Base-by-base conservation (phyloP, 1,139 yeast genomes). In the Suhomyces wounanorum region DNA sequence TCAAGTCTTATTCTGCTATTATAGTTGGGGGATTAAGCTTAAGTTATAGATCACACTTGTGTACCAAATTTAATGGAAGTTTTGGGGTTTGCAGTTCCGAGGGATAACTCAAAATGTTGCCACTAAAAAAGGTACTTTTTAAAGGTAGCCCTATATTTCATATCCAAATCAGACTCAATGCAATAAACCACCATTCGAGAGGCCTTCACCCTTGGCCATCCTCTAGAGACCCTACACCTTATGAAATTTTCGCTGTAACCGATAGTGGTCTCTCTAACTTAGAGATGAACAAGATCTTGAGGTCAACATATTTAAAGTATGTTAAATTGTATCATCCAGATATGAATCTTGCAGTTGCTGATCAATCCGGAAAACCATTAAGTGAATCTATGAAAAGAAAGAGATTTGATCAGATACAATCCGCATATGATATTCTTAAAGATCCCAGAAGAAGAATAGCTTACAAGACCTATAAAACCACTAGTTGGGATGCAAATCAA, bases 281-380 rank as follows among this genome's bases (percentile, higher is more conserved):
- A 11, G 68, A 72, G n/a, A 71, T 82, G 56, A 72, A 78, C 49
- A 66, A 69, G 45, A 59, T 67, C 23, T 64, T 92, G 51, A 85
- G 86, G 62, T 57, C 67, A 35, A 73, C 73, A 40, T 92, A 89
- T 64, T 78, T 79, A 58, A 76, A 79, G 50, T 78, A 84, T 50
- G 94, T 95, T 14, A 90, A 89, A 66, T 64, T 84, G 8, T 92
- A 94, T 62, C 98, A 94, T 62, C 98, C 99, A 0, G 99, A 94
- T 68, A 70, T 85, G 2, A 56, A 66, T 5, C 66, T 74, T 13
- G 62, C 63, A 13, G 60, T 69, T 4, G 55, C 67, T 13, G 62
- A 73, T 23, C 62, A 62, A 44, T 64, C 66, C 17, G 66, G 73
- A 2, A 62, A 65, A 13, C 59, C 63, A 1, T 59, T 68, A n/a